These are phyloP conservation scores for Lactarius sanguifluus DNA, from an alignment of 768 basidiomycete species.

Conservation along the genomic window DNA sequence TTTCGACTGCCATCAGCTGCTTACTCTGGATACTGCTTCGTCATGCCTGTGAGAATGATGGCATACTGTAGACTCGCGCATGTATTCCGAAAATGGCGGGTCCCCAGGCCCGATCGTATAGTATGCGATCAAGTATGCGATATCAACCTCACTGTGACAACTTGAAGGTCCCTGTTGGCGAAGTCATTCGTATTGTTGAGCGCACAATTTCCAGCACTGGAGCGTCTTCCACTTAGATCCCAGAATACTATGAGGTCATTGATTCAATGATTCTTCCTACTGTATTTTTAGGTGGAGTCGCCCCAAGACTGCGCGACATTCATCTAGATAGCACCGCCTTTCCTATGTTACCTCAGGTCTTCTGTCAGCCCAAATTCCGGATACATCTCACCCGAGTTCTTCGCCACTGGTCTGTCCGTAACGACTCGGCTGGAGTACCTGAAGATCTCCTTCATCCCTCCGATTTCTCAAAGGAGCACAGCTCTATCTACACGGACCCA, in stretches of 20 bases:
- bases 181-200: background rate
- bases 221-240: background rate
- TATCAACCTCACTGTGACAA: background rate
- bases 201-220: background rate
- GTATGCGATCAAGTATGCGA: too few relatives aligned
- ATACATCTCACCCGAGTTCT: slow-evolving; percentile 6
- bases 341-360: slow-evolving; percentile 6
- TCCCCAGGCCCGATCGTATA: slow-evolving; percentile 2
- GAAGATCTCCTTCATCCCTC: background rate
- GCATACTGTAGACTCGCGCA: slow-evolving; percentile 10
- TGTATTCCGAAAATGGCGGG: slow-evolving; percentile 17
- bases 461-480: background rate
- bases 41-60: slow-evolving; percentile 16
- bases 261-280: background rate
- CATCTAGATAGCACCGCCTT: background rate
- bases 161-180: background rate
- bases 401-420: background rate
- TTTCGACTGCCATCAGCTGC: background rate
- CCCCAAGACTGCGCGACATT: background rate
- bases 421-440: slow-evolving; percentile 2
- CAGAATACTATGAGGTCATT: background rate
- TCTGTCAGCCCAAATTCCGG: slow-evolving; percentile 2
- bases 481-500: background rate
- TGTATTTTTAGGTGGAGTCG: background rate
- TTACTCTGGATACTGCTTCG: background rate